Evolutionary conservation across 2,329 filamentous ascomycete species (phyloP).

Genomic region (Aureobasidium sp.): DNA sequence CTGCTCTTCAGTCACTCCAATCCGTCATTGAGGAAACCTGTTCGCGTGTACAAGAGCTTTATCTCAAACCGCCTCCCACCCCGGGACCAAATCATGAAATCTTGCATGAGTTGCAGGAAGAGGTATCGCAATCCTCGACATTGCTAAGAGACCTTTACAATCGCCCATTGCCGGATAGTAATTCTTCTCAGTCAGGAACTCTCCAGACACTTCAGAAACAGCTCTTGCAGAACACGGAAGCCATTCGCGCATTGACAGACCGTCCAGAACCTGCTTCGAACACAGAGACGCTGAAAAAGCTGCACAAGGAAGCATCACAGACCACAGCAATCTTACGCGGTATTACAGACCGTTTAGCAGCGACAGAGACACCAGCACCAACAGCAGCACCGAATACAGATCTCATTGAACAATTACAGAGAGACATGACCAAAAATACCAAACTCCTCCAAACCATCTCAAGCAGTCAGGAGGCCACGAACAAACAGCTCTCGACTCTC

Average conservation of each 20-base stretch:
- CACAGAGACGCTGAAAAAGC: not conserved
- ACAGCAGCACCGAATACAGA: not conserved
- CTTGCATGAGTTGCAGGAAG: not conserved
- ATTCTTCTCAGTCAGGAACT: not conserved
- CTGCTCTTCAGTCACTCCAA: not conserved
- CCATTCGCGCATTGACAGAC: not conserved
- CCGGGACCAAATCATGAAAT: constrained; percentile 8
- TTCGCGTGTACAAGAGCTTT: constrained; percentile 4
- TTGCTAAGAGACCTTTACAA: not conserved
- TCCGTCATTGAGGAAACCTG: constrained; percentile 6
- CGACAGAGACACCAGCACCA: not conserved
- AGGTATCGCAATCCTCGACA: not conserved
- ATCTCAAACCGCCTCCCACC: constrained; percentile 3
- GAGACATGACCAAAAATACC: not conserved
- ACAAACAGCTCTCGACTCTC: not conserved
- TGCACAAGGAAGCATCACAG: constrained; percentile 7
- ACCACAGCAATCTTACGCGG: not conserved
- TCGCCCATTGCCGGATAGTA: not conserved
- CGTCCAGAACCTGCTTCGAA: not conserved
- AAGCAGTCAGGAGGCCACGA: not conserved
- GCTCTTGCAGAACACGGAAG: constrained; percentile 1
- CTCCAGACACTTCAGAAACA: not conserved
- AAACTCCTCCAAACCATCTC: not conserved
- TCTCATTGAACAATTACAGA: not conserved
- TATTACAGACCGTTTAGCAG: not conserved